Conservation (phyloP, 768 basidiomycete genomes). For the Pleurotus cornucopiae region DNA sequence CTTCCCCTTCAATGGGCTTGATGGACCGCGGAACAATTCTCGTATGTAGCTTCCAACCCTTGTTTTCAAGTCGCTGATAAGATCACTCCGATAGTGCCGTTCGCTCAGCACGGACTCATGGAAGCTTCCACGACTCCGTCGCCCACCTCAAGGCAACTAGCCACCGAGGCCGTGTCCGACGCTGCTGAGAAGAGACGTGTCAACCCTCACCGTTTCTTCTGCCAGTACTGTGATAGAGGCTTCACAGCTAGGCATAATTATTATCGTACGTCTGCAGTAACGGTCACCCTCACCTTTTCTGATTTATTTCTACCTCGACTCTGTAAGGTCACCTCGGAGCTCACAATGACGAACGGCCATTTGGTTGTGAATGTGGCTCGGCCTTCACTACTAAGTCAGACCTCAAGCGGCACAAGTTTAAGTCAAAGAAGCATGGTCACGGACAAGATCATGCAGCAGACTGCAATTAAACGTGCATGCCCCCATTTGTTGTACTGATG, state of each 20-base stretch:
- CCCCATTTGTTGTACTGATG: no score
- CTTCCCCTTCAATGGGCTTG: no score
- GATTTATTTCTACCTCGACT: not conserved
- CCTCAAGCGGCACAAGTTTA: not conserved
- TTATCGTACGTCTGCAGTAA: not conserved
- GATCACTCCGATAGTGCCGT: no score
- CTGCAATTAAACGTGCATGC: no score
- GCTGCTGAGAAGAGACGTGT: not conserved
- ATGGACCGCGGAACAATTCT: no score
- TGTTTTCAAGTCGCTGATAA: no score
- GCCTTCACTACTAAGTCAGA: not conserved
- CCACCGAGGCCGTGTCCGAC: not conserved
- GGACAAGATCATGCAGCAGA: no score
- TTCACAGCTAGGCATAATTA: not conserved
- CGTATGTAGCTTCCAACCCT: no score
- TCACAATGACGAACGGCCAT: not conserved
- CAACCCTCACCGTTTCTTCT: not conserved
- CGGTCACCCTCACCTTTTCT: not conserved
- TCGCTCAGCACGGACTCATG: no score
- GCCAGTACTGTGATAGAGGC: not conserved
- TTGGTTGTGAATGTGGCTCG: not conserved
- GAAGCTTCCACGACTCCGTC: not conserved
- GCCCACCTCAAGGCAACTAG: not conserved
- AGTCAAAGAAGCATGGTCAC: not conserved
- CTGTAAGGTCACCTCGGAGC: not conserved